Conservation (phyloP, 768 basidiomycete genomes). For the Boletus sp. region DNA sequence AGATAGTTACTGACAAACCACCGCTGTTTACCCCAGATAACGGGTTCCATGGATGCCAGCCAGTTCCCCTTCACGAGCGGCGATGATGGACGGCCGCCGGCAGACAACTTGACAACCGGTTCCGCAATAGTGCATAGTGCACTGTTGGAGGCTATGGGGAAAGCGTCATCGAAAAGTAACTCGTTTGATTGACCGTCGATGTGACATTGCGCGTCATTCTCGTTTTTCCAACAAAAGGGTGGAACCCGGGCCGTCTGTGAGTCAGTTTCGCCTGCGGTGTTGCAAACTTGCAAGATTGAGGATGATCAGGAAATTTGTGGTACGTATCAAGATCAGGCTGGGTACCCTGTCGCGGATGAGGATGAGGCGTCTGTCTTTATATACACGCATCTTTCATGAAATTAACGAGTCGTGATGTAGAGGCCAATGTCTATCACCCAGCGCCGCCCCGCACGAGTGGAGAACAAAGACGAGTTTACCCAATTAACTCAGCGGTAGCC, state of each 20-base stretch:
- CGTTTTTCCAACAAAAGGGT: constrained; percentile 31
- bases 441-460: too few species aligned
- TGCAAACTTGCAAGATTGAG: constrained; percentile 41
- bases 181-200: not conserved
- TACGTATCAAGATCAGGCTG: constrained; percentile 38
- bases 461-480: too few species aligned
- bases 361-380: not conserved
- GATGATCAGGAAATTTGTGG: constrained; percentile 50
- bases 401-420: not conserved
- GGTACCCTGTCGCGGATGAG: too few species aligned
- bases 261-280: constrained; percentile 45
- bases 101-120: constrained; percentile 50
- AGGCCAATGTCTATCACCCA: too few species aligned
- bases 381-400: not conserved
- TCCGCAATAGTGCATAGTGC: constrained; percentile 52
- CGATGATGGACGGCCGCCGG: constrained; percentile 46
- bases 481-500: too few species aligned
- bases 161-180: constrained; percentile 52
- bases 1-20: not conserved
- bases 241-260: constrained; percentile 43
- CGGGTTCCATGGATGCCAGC: constrained; percentile 36
- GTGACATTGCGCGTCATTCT: not conserved
- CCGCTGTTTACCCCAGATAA: constrained; percentile 29
- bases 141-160: constrained; percentile 49
- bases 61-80: constrained; percentile 29